phyloP scores from a whole-genome alignment of 768 basidiomycete genomes.

The Kwoniella europaea region DNA sequence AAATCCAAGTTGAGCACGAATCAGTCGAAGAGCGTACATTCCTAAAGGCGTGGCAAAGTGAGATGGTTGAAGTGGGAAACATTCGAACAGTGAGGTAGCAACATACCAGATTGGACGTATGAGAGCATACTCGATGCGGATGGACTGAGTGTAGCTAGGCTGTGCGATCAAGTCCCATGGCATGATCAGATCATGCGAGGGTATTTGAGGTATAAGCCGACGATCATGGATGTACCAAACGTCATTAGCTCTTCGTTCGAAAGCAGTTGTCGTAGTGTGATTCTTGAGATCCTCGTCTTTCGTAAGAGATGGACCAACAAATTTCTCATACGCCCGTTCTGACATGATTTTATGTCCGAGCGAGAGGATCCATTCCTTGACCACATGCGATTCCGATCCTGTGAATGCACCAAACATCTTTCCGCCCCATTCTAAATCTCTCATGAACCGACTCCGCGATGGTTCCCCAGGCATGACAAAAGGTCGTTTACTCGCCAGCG shows the following conservation, averaged over 20 bases:
- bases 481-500: constrained; percentile 34
- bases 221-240: background rate
- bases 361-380: constrained; percentile 38
- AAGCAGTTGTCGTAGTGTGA: background rate
- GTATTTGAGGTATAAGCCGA: background rate
- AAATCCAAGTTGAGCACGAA: constrained; percentile 44
- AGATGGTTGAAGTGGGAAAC: constrained; percentile 43
- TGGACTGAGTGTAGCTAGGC: background rate
- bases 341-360: constrained; percentile 13
- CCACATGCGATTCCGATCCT: constrained; percentile 32
- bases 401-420: constrained; percentile 56
- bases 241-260: constrained; percentile 1
- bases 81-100: constrained; percentile 43
- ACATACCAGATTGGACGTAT: constrained; percentile 38
- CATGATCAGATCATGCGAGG: background rate
- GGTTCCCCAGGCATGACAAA: constrained; percentile 44
- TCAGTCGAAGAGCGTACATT: constrained; percentile 35
- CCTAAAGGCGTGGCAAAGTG: constrained; percentile 44
- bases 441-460: constrained; percentile 35
- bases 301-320: background rate
- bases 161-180: background rate
- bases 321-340: constrained; percentile 10
- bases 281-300: background rate
- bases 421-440: constrained; percentile 51
- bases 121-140: background rate